A percentile compares a stretch with the other conserved stretches of the same genome.
Conservation (phyloP, 2,329 filamentous ascomycete genomes). For the Fusarium irregulare region DNA sequence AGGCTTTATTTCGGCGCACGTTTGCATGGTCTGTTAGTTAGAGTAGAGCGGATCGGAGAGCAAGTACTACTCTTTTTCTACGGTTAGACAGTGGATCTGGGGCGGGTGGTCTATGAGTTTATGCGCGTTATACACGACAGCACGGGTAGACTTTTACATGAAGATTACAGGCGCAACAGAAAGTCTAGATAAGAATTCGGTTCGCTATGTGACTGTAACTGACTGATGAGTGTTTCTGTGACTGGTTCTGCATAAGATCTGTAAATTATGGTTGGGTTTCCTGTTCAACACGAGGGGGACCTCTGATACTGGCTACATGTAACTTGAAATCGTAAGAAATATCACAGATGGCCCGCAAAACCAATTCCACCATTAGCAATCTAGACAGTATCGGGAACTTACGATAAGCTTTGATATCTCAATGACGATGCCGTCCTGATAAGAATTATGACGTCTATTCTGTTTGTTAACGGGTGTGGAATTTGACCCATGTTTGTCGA, state of each 20-base stretch:
- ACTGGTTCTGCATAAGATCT: neutral
- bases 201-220: neutral
- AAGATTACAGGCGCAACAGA: conserved; percentile 3
- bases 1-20: conserved; percentile 11
- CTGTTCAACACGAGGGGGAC: neutral
- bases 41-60: conserved; percentile 7
- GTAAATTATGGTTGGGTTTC: neutral
- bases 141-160: neutral
- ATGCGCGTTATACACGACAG: conserved; percentile 3
- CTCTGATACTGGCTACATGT: neutral
- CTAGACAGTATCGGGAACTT: neutral
- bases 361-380: neutral
- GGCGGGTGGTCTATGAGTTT: neutral
- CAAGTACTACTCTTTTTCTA: conserved; percentile 1
- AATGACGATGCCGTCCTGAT: neutral
- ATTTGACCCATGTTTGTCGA: neutral
- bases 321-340: neutral
- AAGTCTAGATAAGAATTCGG: neutral
- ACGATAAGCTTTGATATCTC: neutral
- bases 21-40: conserved; percentile 18
- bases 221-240: neutral
- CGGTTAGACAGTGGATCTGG: conserved; percentile 4
- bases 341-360: neutral
- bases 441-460: conserved; percentile 15
- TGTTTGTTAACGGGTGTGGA: neutral